Base-by-base conservation (phyloP, 2,329 filamentous ascomycete species). In the Alternaria brassicicola region DNA sequence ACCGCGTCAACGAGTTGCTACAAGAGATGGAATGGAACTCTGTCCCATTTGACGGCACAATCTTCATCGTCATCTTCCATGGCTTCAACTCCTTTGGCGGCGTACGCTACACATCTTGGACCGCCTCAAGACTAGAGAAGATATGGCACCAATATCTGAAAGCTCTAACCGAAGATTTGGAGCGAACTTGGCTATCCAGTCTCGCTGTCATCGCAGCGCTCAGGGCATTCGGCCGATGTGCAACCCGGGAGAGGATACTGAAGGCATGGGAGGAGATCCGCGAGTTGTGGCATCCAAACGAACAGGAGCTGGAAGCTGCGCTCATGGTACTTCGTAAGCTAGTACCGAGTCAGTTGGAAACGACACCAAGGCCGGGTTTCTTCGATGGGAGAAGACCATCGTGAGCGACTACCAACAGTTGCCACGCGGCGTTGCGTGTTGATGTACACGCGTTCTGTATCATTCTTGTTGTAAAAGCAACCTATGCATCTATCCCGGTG, bases 1-100 rank as follows among this genome's bases (percentile, higher is more conserved):
- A 86, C 38, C 87, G 87, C 62, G 87, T 96, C 12, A 85, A 86
- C 10, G 84, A 86, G 47, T 85, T 92, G 42, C 80, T 99, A 21
- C 85, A 87, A 45, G 94, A 98, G 74, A 97, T 97, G 92, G 86
- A 85, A 55, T 78, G 80, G 35, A 88, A 71, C 31, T 79, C 83
- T 3, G 82, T 96, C 3, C 85, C 87, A 0, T 79, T 94, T 15
- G 87, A 94, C 60, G 90, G 89, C 6, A 85, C 89, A 56, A 85
- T 96, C 23, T 97, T 94, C 70, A 81, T 95, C 35, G 84, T 89
- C 7, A 81, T 98, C 3, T 91, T 98, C 78, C 89, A 92, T 68
- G 93, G 91, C 0, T 99, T 98, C 72, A 83, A 84, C 30, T 76
- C 80, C 2, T 89, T 97, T 70, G 94, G 93, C 10, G 88, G 87